These are phyloP conservation scores for Thraustotheca clavata DNA, from an alignment of 352 stramenopile genomes.

Conservation along the genomic window DNA sequence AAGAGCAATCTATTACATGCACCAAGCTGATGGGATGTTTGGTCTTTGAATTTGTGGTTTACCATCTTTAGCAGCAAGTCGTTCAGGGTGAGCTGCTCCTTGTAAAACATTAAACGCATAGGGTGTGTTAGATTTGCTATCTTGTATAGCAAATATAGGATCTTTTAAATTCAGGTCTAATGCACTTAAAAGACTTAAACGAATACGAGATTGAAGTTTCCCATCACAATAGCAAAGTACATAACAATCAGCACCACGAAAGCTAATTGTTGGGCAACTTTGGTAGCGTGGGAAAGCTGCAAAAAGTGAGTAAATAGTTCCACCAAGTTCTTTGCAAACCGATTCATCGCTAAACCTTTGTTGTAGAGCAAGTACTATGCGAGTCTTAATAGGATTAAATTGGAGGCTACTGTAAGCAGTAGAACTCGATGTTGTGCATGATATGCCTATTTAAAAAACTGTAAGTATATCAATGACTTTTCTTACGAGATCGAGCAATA, in stretches of 20 bases:
- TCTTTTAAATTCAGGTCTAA: background rate
- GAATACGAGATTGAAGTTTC: background rate
- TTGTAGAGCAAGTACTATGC: background rate
- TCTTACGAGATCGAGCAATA: background rate
- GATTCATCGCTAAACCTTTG: background rate
- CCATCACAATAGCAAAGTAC: background rate
- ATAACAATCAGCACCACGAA: background rate
- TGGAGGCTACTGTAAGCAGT: background rate
- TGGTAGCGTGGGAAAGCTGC: background rate
- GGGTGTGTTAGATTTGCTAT: too few species aligned
- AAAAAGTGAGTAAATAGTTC: background rate
- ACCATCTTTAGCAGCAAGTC: too few species aligned
- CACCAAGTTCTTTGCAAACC: background rate
- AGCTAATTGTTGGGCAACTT: background rate
- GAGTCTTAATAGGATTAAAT: background rate
- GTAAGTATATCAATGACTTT: background rate
- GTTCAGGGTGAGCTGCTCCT: too few species aligned
- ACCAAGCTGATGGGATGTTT: too few species aligned
- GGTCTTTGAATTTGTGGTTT: too few species aligned
- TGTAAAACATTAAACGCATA: too few species aligned
- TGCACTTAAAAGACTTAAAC: background rate
- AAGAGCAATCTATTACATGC: too few species aligned
- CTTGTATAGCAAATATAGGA: background rate
- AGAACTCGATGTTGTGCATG: too few species aligned
- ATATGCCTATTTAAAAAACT: constrained; percentile 5